Evolutionary conservation across 176 grass and related monocot genomes (phyloP).

Genomic region (Carex kokanica): DNA sequence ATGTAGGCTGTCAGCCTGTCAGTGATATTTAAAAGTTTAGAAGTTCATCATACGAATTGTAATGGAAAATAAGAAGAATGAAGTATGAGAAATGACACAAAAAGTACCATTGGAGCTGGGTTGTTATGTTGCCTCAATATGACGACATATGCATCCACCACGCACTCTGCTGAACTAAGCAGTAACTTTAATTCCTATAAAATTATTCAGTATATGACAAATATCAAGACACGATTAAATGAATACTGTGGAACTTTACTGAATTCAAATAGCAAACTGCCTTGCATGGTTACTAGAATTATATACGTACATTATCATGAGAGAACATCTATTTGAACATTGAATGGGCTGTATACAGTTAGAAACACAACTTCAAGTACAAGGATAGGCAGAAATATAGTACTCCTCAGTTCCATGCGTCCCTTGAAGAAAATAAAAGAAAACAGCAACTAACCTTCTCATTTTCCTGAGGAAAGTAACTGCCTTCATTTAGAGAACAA

Average conservation of each 20-base stretch:
- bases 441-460: not conserved
- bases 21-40: constrained; percentile 35
- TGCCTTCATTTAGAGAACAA: constrained; percentile 24
- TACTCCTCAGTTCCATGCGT: not conserved
- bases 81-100: constrained; percentile 11
- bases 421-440: not conserved
- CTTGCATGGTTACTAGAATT: not conserved
- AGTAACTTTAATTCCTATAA: constrained; percentile 52
- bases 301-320: not conserved
- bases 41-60: not conserved
- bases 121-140: constrained; percentile 55
- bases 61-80: constrained; percentile 16
- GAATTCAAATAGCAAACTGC: not conserved
- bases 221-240: constrained; percentile 19
- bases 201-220: constrained; percentile 6
- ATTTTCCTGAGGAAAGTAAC: constrained; percentile 16
- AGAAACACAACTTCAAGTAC: not conserved
- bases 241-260: not conserved
- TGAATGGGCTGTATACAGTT: not conserved
- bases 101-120: constrained; percentile 48
- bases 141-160: constrained; percentile 74
- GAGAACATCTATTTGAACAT: not conserved
- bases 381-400: not conserved
- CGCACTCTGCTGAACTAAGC: constrained; percentile 55
- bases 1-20: constrained; percentile 32